phyloP scores from a whole-genome alignment of 164 flowering plant genomes.

The Umbellularia californica region DNA sequence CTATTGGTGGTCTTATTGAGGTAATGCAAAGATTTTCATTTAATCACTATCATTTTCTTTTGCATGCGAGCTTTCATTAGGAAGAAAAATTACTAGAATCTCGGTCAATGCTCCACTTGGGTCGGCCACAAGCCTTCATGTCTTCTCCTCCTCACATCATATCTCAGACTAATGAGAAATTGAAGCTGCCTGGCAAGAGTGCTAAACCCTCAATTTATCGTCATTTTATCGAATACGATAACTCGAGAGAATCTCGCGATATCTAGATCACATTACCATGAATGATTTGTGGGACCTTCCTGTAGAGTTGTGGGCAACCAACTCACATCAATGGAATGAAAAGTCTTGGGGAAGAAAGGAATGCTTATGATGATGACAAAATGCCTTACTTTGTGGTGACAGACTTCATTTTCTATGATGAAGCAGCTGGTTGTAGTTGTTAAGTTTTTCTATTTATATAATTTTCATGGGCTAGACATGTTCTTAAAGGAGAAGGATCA shows the following conservation, averaged over 20 bases:
- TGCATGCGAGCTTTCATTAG: constrained; percentile 3
- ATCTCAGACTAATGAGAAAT: neutral
- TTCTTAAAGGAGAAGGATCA: neutral
- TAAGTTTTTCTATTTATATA: too few species aligned
- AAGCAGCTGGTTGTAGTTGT: neutral
- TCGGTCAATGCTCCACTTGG: constrained; percentile 3
- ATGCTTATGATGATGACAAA: constrained; percentile 3
- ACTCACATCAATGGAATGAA: neutral
- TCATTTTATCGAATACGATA: neutral
- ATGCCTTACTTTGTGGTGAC: constrained; percentile 1
- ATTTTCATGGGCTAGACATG: neutral
- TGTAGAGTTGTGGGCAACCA: neutral
- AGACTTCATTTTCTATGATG: neutral
- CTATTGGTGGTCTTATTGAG: neutral
- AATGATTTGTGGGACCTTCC: neutral
- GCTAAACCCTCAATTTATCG: too few species aligned
- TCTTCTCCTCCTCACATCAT: neutral
- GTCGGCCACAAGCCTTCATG: neutral
- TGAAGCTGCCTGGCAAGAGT: neutral
- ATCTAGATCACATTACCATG: neutral
- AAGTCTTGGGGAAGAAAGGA: neutral
- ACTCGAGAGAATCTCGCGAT: neutral
- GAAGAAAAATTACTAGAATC: neutral
- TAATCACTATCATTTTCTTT: neutral
- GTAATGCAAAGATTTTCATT: neutral